Evolutionary conservation across 345 rosid genomes (phyloP), one percentile per base, ranked within the genome.

Genomic region (Sisymbrium irio): DNA sequence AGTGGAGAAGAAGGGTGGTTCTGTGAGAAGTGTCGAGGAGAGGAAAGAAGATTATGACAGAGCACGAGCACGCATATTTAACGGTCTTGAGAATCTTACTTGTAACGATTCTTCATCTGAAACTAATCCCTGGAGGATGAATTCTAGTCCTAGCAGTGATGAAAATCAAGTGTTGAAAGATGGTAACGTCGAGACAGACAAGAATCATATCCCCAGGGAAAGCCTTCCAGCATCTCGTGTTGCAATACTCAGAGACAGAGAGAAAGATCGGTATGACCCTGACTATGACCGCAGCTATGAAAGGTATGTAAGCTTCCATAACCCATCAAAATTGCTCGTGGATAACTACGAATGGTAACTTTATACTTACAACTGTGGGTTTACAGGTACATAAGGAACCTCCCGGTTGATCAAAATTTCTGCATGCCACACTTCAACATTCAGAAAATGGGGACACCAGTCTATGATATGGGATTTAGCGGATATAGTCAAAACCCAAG

Each of bases 41-140:
- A 89, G 97, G 85, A 88, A 81, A 84, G 97, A 93, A 74, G 91
- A 93, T 56, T 91, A 93, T 57, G 96, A 91, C 60, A 83, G 62
- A 63, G 98, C 96, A 10, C 86, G 98, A 19, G 96, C 90, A 35
- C 95, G 97, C 15, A 93, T 93, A 53, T 93, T 93, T 70, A 85
- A 86, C 67, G 51, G 80, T 71, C 86, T 91, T 41, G 28, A 66
- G 22, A 78, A 83, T 77, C 77, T 85, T 28, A 50, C 28, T 42
- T 78, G 85, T 9, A 89, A 84, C 14, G 87, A 87, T 71, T 50
- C 78, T 18, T 77, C 80, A 3, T 71, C 83, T 47, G 78, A 77
- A 62, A 73, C 76, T 49, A 80, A 64, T 77, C 27, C 64, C 10
- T 39, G 51, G 62, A 62, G 13, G 55, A n/a, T 62, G 62, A 62